Evolutionary conservation across 495 filamentous ascomycete genomes (phyloP), one percentile per base, ranked within the genome.

Genomic region (Echria macrotheca): DNA sequence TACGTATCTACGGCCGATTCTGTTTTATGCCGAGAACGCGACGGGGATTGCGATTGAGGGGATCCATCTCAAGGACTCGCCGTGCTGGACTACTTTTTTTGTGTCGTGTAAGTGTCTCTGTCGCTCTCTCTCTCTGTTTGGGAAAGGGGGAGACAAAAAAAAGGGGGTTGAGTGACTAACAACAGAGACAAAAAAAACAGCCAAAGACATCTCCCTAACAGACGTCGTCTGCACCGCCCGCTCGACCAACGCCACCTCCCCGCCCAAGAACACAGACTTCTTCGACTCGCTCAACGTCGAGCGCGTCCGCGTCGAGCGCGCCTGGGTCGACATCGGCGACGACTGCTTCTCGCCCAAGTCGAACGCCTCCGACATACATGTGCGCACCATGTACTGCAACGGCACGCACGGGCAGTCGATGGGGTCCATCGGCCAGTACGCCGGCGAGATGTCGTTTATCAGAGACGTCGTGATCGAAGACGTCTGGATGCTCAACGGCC

Each of bases 281-380:
- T 50, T 43, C 19, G 39, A 50, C 29, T 35, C 38, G 19, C 28
- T 35, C 29, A 43, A 44, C 39, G 39, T 43, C 12, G 38, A 44
- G n/a, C 12, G 8, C 19, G 48, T 50, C 38, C 22, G 29, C 7
- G 37, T 43, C 26, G 39, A 35, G 19, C 73, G 77, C 47, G 64
- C 70, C 1, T 67, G 72, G 26, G 67, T 80, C 36, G 70, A 78
- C 45, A 69, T 76, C 22, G 77, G 77, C 25, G 78, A 80, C 45
- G 79, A 81, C 61, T 81, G 78, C 60, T 79, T 82, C 66, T 74
- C 73, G 5, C 73, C 76, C 9, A 82, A 81, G 53, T 72, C 76
- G 4, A 82, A 81, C 58, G 76, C 76, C 0, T 72, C 72, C 23
- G 76, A 80, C 54, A 63, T 82, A 31, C 71, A 75, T 24, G 73